Percentiles rank a stretch among this genome's conserved stretches.
phyloP scores from a whole-genome alignment of 75 land plant species.

The Cryptomeria japonica region DNA sequence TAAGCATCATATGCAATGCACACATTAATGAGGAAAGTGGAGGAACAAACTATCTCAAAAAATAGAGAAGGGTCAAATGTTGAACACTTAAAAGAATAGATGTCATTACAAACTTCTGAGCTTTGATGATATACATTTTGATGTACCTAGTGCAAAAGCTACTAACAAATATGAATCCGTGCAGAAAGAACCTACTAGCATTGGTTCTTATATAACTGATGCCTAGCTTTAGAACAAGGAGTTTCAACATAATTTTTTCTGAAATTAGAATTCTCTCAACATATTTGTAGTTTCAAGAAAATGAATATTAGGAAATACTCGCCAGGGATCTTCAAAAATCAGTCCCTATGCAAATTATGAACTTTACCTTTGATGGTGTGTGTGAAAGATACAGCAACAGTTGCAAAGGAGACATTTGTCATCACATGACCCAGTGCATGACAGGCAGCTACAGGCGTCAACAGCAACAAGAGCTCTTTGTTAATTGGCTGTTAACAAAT shows the following conservation, averaged over 20 bases:
- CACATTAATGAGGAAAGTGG: background rate
- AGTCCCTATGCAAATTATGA: background rate
- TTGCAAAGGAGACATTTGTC: constrained; percentile 94
- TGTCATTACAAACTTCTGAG: background rate
- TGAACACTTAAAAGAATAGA: background rate
- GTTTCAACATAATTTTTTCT: background rate
- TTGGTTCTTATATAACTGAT: background rate
- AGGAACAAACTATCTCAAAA: background rate
- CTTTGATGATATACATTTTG: background rate
- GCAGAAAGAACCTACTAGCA: background rate
- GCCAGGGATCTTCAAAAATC: background rate
- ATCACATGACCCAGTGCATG: constrained; percentile 97
- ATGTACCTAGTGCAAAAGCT: background rate
- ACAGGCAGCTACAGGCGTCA: constrained; percentile 87
- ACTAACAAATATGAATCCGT: background rate
- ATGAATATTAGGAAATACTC: background rate
- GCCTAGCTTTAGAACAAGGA: background rate
- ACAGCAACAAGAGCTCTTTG: constrained; percentile 55
- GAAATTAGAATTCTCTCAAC: background rate
- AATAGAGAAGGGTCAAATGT: background rate
- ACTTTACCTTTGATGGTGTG: constrained; percentile 87
- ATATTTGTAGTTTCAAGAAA: background rate
- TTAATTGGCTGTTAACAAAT: constrained; percentile 74
- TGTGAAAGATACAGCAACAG: constrained; percentile 98
- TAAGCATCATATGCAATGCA: background rate